phyloP scores from a whole-genome alignment of 2,329 filamentous ascomycete genomes.

The Cordyceps tenuipes region DNA sequence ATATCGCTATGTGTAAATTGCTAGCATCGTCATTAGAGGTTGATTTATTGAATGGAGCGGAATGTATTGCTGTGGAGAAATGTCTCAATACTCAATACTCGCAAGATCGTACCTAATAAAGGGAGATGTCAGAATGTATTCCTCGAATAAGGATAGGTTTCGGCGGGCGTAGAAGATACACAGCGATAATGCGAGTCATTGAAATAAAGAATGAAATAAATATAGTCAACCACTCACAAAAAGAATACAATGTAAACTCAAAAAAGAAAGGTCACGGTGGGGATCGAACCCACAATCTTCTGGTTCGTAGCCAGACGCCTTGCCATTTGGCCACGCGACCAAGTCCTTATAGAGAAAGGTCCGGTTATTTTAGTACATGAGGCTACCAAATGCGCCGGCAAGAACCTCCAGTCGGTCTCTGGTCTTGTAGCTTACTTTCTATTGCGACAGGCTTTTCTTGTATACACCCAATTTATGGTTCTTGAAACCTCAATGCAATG shows the following conservation, averaged over 20 bases:
- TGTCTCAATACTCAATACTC: background rate
- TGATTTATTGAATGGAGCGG: background rate
- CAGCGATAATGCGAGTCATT: no score
- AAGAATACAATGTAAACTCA: background rate
- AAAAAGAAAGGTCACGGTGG: conserved; percentile 11
- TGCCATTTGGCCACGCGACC: conserved; percentile 13
- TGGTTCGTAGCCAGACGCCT: conserved; percentile 13
- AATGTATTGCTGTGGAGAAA: conserved; percentile 8
- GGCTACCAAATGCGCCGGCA: no score
- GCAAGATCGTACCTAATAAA: no score
- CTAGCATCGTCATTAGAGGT: background rate
- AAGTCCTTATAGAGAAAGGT: background rate
- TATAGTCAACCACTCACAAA: background rate
- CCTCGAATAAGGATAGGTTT: no score
- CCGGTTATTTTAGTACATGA: background rate
- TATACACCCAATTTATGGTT: no score
- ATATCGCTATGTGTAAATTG: background rate
- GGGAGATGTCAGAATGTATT: no score
- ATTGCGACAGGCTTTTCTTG: no score
- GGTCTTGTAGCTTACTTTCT: no score
- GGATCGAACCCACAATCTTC: conserved; percentile 14
- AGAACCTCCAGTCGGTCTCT: no score
- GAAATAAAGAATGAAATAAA: no score
- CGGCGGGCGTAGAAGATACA: no score
- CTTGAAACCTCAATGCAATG: no score